phyloP scores from a whole-genome alignment of 2,329 filamentous ascomycete genomes.

The Bisporella sp. region DNA sequence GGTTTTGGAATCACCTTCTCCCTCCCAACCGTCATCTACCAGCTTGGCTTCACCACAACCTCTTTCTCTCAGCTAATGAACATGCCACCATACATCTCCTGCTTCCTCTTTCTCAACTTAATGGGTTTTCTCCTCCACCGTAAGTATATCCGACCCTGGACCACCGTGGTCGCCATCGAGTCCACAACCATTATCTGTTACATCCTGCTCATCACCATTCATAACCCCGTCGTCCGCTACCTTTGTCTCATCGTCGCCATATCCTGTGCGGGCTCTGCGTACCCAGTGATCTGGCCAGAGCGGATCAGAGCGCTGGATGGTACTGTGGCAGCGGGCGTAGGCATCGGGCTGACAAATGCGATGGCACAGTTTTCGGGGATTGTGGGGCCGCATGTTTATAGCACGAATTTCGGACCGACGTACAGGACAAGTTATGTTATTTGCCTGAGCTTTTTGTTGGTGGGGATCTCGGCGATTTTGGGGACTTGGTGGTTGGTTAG shows the following conservation, averaged over 20 bases:
- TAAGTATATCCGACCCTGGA: constrained; percentile 31
- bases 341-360: constrained; percentile 36
- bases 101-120: constrained; percentile 32
- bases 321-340: constrained; percentile 33
- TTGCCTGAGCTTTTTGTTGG: constrained; percentile 27
- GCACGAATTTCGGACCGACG: constrained; percentile 32
- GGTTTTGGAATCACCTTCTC: constrained; percentile 34
- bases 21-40: constrained; percentile 36
- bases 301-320: constrained; percentile 34
- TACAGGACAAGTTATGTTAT: constrained; percentile 33
- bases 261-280: constrained; percentile 33
- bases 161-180: constrained; percentile 32
- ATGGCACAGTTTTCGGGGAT: constrained; percentile 37
- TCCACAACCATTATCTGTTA: constrained; percentile 32
- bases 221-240: constrained; percentile 30
- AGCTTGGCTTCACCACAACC: constrained; percentile 35
- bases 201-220: constrained; percentile 31
- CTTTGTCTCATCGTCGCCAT: constrained; percentile 30
- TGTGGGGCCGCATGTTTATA: constrained; percentile 35
- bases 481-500: constrained; percentile 22
- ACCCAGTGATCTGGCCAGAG: constrained; percentile 38
- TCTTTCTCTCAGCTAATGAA: constrained; percentile 37
- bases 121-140: constrained; percentile 30
- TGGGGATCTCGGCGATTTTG: constrained; percentile 23
- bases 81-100: constrained; percentile 32